Conservation (phyloP, 306 rosid genomes). For the Fragaria vesca region DNA sequence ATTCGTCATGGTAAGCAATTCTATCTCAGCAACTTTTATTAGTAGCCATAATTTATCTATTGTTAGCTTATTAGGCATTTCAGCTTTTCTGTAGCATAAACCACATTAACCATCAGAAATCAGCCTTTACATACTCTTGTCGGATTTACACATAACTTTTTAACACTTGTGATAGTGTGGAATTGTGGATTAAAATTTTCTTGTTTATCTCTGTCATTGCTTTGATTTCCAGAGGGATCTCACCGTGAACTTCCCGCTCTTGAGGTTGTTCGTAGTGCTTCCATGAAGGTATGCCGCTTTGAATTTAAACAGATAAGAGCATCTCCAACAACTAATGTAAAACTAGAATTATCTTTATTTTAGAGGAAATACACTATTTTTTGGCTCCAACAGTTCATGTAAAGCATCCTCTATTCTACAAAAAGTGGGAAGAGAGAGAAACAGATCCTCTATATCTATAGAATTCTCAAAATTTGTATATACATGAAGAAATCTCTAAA, state of each 20-base stretch:
- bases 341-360: no score
- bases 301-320: background rate
- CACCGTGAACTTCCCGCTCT: constrained; percentile 95
- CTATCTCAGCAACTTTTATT: background rate
- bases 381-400: no score
- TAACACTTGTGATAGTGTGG: background rate
- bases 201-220: constrained; percentile 7
- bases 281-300: constrained; percentile 53
- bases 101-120: background rate
- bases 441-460: no score
- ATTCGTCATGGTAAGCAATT: constrained; percentile 74
- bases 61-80: background rate
- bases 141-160: background rate
- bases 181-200: background rate
- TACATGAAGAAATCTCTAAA: no score
- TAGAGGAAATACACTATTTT: no score
- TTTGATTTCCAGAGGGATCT: constrained; percentile 69
- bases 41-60: background rate
- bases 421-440: no score
- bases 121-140: background rate
- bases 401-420: no score
- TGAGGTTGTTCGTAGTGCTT: constrained; percentile 62
- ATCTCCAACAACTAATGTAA: background rate
- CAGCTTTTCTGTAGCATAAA: background rate
- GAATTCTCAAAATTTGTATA: no score